These are phyloP conservation scores for Aspergillus ochraceus DNA, from an alignment of 2,329 filamentous ascomycete species.

Conservation along the genomic window DNA sequence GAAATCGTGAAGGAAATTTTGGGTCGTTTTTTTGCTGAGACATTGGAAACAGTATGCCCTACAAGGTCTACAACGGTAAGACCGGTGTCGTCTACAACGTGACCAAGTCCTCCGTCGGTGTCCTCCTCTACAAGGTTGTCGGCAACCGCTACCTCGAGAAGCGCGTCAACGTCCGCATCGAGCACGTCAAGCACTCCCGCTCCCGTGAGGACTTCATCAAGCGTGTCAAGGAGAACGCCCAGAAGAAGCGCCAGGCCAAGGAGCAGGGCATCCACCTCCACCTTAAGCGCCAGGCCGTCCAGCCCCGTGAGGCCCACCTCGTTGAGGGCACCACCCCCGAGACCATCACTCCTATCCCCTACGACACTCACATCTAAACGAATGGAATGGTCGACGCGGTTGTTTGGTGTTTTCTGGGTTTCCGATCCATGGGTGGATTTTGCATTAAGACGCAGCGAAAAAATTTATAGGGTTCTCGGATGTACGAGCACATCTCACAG, in stretches of 20 bases:
- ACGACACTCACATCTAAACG: slow-evolving; percentile 96
- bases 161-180: slow-evolving; percentile 97
- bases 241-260: slow-evolving; percentile 91
- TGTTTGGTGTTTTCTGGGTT: slow-evolving; percentile 41
- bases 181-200: slow-evolving; percentile 93
- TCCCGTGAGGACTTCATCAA: slow-evolving; percentile 95
- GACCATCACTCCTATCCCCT: slow-evolving; percentile 86
- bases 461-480: slow-evolving; percentile 33
- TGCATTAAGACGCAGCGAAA: slow-evolving; percentile 41
- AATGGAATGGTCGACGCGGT: slow-evolving; percentile 37
- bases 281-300: slow-evolving; percentile 85
- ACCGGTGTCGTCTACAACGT: slow-evolving; percentile 99
- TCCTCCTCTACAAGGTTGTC: slow-evolving; percentile 99
- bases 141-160: slow-evolving; percentile 99
- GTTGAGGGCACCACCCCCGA: slow-evolving; percentile 86
- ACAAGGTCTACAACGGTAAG: slow-evolving; percentile 99
- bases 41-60: slow-evolving; percentile 72
- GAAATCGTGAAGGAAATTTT: slow-evolving; percentile 16
- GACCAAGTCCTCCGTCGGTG: slow-evolving; percentile 93
- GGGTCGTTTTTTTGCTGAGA: slow-evolving; percentile 22
- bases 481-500: slow-evolving; percentile 38
- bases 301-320: slow-evolving; percentile 77
- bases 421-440: slow-evolving; percentile 35
- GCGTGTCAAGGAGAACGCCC: slow-evolving; percentile 95
- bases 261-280: slow-evolving; percentile 80